These are phyloP conservation scores for Ustilago vetiveriae DNA, from an alignment of 1,284 basidiomycete species.

Conservation along the genomic window DNA sequence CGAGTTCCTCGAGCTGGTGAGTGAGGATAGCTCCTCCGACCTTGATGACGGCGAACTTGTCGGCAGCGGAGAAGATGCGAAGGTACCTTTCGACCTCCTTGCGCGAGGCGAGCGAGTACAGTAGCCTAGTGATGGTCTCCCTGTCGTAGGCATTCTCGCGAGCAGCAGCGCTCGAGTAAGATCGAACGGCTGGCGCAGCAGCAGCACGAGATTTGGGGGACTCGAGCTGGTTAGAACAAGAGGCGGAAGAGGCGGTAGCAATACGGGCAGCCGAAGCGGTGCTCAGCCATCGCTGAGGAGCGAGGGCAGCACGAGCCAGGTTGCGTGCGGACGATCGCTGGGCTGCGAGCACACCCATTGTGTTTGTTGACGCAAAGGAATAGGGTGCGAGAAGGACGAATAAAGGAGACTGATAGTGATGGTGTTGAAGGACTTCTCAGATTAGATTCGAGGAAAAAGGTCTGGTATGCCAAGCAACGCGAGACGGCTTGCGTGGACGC, in stretches of 20 bases:
- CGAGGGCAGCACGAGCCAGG: conserved; percentile 33
- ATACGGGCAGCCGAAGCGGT: conserved; percentile 29
- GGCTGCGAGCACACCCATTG: conserved; percentile 41
- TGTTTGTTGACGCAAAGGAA: neutral
- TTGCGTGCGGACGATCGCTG: conserved; percentile 41
- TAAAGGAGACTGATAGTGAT: no score
- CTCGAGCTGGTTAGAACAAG: conserved; percentile 20
- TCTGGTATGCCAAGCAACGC: no score
- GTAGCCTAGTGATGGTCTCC: conserved; percentile 65
- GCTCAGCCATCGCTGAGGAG: conserved; percentile 35
- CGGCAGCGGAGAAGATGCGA: conserved; percentile 66
- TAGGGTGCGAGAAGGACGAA: no score
- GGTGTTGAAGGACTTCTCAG: no score
- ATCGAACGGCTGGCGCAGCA: conserved; percentile 18
- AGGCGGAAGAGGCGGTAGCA: conserved; percentile 23
- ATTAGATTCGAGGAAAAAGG: no score
- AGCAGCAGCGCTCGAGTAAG: conserved; percentile 47
- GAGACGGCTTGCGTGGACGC: no score
- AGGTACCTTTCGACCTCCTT: conserved; percentile 67
- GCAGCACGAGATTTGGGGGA: conserved; percentile 27
- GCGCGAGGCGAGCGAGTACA: conserved; percentile 67
- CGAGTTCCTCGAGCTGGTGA: conserved; percentile 66
- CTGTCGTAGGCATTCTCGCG: conserved; percentile 55
- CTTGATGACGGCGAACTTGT: conserved; percentile 67
- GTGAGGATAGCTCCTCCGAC: conserved; percentile 67